These are phyloP conservation scores for Lentithecium fluviatile DNA, from an alignment of 495 filamentous ascomycete species.

Conservation along the genomic window DNA sequence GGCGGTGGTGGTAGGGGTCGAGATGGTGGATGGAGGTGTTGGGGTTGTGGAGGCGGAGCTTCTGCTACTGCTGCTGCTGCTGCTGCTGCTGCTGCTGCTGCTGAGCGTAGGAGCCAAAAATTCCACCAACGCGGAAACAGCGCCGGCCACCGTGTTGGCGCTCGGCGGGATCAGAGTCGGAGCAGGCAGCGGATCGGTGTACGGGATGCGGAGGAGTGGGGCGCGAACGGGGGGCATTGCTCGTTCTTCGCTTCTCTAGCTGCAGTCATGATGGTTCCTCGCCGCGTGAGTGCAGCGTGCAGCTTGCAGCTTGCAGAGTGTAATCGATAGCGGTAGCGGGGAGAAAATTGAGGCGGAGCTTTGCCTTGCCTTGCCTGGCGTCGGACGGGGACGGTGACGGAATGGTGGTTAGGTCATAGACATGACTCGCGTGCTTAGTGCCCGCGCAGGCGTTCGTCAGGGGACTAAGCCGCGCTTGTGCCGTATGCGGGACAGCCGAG, in stretches of 20 bases:
- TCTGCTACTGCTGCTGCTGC: too few species aligned
- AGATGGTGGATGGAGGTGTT: not conserved
- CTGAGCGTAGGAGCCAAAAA: constrained; percentile 60
- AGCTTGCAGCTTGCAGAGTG: not conserved
- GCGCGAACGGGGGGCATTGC: constrained; percentile 10
- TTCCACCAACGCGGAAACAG: constrained; percentile 67
- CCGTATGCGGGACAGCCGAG: not conserved
- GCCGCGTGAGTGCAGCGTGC: too few species aligned
- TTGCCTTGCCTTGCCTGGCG: not conserved
- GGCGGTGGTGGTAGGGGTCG: not conserved
- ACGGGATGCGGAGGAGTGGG: constrained; percentile 83
- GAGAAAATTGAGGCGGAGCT: not conserved
- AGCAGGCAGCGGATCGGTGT: constrained; percentile 77
- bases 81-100: too few species aligned
- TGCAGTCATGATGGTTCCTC: not conserved
- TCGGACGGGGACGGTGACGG: not conserved
- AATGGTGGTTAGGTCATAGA: constrained; percentile 6
- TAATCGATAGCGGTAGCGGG: too few species aligned
- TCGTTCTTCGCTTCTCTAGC: not conserved
- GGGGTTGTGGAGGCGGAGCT: too few species aligned
- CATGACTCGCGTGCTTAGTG: not conserved
- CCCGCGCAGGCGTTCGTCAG: not conserved
- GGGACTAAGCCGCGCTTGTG: not conserved
- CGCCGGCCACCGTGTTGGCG: constrained; percentile 67
- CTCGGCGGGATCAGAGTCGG: constrained; percentile 69